Percentiles rank a stretch among this genome's conserved stretches.
phyloP scores from a whole-genome alignment of 2,329 filamentous ascomycete species.

The Zalaria obscura region DNA sequence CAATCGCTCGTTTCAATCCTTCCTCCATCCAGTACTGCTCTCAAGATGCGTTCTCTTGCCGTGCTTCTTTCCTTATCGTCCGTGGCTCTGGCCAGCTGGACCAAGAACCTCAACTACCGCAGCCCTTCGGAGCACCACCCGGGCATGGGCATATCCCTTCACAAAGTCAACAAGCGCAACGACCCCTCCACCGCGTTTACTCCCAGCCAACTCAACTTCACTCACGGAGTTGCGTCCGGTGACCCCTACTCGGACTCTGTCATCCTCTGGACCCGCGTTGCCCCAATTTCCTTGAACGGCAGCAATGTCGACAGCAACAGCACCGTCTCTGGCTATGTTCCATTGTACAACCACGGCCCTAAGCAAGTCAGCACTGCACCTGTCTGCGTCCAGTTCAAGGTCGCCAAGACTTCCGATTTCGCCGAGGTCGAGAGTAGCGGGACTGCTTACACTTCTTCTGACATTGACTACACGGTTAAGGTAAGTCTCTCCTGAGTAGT shows the following conservation, averaged over 20 bases:
- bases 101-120: conserved; percentile 49
- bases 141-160: conserved; percentile 49
- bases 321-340: conserved; percentile 42
- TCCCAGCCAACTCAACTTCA: conserved; percentile 43
- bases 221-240: conserved; percentile 39
- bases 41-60: conserved; percentile 4
- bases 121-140: conserved; percentile 52
- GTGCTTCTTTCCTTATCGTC: conserved; percentile 9
- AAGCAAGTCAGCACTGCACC: conserved; percentile 44
- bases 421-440: conserved; percentile 39
- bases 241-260: conserved; percentile 30
- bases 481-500: conserved; percentile 21
- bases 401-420: conserved; percentile 36
- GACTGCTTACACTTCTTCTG: conserved; percentile 52
- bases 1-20: too few relatives aligned
- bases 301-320: conserved; percentile 27
- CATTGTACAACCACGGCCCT: conserved; percentile 39
- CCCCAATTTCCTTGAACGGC: conserved; percentile 16
- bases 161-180: conserved; percentile 44
- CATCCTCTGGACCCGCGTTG: conserved; percentile 27
- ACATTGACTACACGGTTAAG: conserved; percentile 65
- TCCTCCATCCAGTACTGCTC: neutral
- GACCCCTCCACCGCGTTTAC: conserved; percentile 29
- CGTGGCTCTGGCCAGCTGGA: conserved; percentile 15
- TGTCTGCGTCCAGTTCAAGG: conserved; percentile 53